Conservation (phyloP, 2,329 filamentous ascomycete genomes). For the Neofusicoccum cordaticola region DNA sequence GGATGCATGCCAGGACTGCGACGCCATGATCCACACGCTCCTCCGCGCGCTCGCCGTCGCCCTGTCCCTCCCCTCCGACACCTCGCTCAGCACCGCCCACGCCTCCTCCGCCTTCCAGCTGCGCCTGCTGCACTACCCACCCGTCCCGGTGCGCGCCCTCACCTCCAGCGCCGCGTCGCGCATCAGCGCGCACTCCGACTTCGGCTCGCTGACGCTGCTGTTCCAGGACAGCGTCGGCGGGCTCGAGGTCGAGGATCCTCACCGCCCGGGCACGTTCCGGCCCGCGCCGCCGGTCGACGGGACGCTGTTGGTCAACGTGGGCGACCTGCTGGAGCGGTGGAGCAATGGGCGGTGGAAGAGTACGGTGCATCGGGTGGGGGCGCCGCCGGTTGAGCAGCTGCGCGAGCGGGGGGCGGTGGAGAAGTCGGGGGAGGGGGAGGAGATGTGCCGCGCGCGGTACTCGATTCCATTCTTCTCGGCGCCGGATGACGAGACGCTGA, state of each 20-base stretch:
- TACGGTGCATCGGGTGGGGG: conserved; percentile 39
- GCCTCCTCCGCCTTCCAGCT: conserved; percentile 31
- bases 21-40: conserved; percentile 24
- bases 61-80: conserved; percentile 20
- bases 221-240: conserved; percentile 44
- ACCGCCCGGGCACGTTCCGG: conserved; percentile 27
- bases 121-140: conserved; percentile 40
- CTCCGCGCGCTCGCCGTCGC: conserved; percentile 28
- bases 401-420: background rate
- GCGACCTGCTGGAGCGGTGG: conserved; percentile 42
- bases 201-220: conserved; percentile 41
- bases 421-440: conserved; percentile 22
- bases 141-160: conserved; percentile 30
- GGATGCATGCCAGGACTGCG: background rate
- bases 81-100: conserved; percentile 27
- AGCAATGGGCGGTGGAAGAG: conserved; percentile 35
- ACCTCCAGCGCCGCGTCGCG: conserved; percentile 25
- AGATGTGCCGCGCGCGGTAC: conserved; percentile 35
- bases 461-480: conserved; percentile 42
- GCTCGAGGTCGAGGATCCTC: conserved; percentile 37
- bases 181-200: conserved; percentile 44
- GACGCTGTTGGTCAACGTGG: conserved; percentile 39
- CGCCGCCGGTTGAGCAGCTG: conserved; percentile 24
- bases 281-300: conserved; percentile 30
- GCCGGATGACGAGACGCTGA: conserved; percentile 37